These are phyloP conservation scores for Boletus insuetus DNA, from an alignment of 768 basidiomycete species.

Conservation along the genomic window DNA sequence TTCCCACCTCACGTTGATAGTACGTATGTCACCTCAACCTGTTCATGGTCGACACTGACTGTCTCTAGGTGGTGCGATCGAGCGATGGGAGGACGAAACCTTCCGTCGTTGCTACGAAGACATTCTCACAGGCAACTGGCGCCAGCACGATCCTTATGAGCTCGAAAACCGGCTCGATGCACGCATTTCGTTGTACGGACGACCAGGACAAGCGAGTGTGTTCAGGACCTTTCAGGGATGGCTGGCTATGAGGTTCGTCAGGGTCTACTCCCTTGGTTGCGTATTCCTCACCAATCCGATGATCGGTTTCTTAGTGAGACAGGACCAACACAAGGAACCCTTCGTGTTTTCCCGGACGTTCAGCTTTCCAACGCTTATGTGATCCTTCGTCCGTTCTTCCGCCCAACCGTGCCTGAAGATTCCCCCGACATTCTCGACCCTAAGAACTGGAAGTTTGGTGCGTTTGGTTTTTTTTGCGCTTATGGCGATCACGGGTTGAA, in stretches of 20 bases:
- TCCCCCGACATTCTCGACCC: conserved; percentile 44
- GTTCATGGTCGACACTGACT: neutral
- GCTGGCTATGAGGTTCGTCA: conserved; percentile 59
- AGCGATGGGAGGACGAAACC: conserved; percentile 66
- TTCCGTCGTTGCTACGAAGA: conserved; percentile 60
- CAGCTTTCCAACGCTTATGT: conserved; percentile 66
- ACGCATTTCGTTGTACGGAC: conserved; percentile 59
- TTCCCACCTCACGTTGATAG: conserved; percentile 57
- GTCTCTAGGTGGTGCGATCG: conserved; percentile 60
- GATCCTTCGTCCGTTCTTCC: conserved; percentile 77
- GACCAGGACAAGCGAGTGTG: conserved; percentile 49
- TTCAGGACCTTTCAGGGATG: conserved; percentile 77
- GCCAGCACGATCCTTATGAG: conserved; percentile 64
- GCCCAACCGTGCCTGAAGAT: conserved; percentile 39
- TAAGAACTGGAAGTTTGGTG: conserved; percentile 55
- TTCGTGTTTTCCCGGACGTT: conserved; percentile 67
- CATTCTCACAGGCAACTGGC: conserved; percentile 63
- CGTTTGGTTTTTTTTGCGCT: conserved; percentile 11
- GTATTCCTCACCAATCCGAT: neutral
- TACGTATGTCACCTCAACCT: conserved; percentile 34
- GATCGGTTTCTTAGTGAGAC: conserved; percentile 45
- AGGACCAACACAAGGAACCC: conserved; percentile 65
- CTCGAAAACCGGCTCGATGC: conserved; percentile 59
- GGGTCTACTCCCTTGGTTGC: neutral
- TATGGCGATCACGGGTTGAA: conserved; percentile 16